Conservation (phyloP, 805 yeast species). For the Citeromyces matritensis region DNA sequence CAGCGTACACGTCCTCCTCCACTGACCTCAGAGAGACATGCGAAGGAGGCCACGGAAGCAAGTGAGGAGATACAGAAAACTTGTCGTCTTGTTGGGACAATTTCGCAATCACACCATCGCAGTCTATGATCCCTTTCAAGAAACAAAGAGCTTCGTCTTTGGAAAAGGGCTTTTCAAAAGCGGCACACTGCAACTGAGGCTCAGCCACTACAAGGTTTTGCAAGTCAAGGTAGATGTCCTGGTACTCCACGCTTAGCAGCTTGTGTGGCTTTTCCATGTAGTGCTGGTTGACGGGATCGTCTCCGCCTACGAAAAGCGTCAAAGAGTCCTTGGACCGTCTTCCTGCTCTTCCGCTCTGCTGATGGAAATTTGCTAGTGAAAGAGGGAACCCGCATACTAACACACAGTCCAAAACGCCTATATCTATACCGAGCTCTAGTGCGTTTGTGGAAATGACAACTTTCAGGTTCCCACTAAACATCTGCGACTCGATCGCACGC, state of each 20-base stretch:
- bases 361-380: slow-evolving; percentile 77
- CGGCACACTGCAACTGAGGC: slow-evolving; percentile 89
- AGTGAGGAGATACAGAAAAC: slow-evolving; percentile 40
- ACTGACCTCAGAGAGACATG: slow-evolving; percentile 70
- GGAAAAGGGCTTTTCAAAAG: slow-evolving; percentile 56
- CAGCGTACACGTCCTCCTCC: slow-evolving; percentile 73
- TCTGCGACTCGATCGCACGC: slow-evolving; percentile 72
- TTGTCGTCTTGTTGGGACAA: too few relatives aligned
- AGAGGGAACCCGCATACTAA: slow-evolving; percentile 87
- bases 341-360: slow-evolving; percentile 97
- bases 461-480: slow-evolving; percentile 75
- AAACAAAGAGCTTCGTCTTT: slow-evolving; percentile 17
- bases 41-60: slow-evolving; percentile 70
- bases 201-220: slow-evolving; percentile 52
- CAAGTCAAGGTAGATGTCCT: slow-evolving; percentile 44
- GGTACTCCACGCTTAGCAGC: slow-evolving; percentile 35
- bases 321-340: slow-evolving; percentile 74
- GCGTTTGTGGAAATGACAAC: slow-evolving; percentile 95
- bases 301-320: slow-evolving; percentile 72
- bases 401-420: slow-evolving; percentile 86
- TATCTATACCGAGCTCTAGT: slow-evolving; percentile 87
- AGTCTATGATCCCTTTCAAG: slow-evolving; percentile 24
- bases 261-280: slow-evolving; percentile 58
- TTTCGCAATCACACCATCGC: slow-evolving; percentile 33
- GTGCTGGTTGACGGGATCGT: slow-evolving; percentile 76